phyloP scores from a whole-genome alignment of 148 eudicot species.

The Rhododendron griersonianum region DNA sequence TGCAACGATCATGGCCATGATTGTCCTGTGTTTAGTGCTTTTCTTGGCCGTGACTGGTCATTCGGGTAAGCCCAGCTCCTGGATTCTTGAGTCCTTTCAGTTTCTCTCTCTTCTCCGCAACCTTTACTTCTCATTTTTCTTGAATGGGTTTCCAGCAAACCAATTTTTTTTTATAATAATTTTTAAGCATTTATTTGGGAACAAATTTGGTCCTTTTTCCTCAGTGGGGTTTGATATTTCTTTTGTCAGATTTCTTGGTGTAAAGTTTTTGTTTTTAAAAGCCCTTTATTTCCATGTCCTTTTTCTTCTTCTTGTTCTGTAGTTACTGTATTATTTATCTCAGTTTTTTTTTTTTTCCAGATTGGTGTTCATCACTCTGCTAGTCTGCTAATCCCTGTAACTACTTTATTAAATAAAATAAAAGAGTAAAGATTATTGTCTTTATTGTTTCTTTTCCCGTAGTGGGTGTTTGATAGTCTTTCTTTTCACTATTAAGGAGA shows the following conservation, averaged over 20 bases:
- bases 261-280: not conserved
- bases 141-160: not conserved
- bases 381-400: not conserved
- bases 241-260: not conserved
- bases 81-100: not conserved
- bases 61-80: slow-evolving; percentile 33
- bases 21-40: slow-evolving; percentile 11
- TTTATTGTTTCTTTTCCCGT: not conserved
- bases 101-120: not conserved
- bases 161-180: no score
- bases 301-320: not conserved
- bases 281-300: not conserved
- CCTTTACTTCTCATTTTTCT: not conserved
- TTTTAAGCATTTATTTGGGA: not conserved
- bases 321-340: not conserved
- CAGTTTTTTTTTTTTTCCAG: not conserved
- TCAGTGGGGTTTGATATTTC: not conserved
- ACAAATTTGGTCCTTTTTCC: not conserved
- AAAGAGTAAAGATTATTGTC: not conserved
- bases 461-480: not conserved
- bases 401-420: not conserved
- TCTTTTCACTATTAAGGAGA: not conserved
- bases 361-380: not conserved
- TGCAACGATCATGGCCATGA: slow-evolving; percentile 21
- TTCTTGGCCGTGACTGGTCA: slow-evolving; percentile 33